These are phyloP conservation scores for Paraleonurus japonicus DNA, from an alignment of 257 asterid genomes.

Conservation along the genomic window DNA sequence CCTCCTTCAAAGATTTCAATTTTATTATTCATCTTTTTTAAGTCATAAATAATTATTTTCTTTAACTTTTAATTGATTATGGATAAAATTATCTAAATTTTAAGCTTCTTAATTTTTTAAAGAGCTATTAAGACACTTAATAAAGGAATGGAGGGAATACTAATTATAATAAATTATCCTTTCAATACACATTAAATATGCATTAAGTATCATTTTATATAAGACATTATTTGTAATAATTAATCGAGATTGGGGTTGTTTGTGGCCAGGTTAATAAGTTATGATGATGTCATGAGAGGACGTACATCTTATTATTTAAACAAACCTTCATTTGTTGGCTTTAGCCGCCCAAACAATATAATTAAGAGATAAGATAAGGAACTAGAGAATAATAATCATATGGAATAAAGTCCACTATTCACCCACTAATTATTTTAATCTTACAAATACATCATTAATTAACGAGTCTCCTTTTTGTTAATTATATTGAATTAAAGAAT, in stretches of 20 bases:
- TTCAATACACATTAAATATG: background rate
- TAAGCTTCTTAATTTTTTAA: no score
- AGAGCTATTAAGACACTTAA: no score
- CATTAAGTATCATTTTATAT: no score
- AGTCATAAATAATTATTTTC: no score
- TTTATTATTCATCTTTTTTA: no score
- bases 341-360: constrained; percentile 50
- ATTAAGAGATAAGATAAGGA: constrained; percentile 40
- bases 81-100: no score
- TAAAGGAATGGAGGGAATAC: no score
- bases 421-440: constrained; percentile 37
- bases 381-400: constrained; percentile 23
- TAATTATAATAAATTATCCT: no score
- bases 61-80: no score
- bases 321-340: background rate
- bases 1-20: no score
- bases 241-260: background rate
- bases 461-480: constrained; percentile 2
- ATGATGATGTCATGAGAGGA: background rate
- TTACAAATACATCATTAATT: constrained; percentile 26
- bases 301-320: background rate
- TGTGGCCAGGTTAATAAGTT: background rate
- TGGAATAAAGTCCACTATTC: constrained; percentile 34
- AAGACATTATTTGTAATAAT: background rate
- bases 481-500: background rate